Conservation (phyloP, 1,284 basidiomycete genomes). For the Phlebopus sp. region DNA sequence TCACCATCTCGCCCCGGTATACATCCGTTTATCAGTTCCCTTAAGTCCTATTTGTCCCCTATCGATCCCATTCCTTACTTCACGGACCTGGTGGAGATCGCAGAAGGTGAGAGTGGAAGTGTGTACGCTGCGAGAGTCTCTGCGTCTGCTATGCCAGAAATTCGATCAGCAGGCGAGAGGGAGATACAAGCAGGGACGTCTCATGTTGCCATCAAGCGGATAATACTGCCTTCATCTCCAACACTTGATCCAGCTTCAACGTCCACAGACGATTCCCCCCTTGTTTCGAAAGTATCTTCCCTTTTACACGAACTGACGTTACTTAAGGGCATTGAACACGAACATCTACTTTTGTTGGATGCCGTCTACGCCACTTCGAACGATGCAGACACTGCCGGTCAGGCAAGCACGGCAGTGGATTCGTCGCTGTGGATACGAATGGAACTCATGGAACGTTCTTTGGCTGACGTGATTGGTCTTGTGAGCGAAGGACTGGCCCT, state of each 20-base stretch:
- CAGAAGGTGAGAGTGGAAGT: constrained; percentile 75
- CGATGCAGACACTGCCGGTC: constrained; percentile 41
- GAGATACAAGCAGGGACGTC: constrained; percentile 26
- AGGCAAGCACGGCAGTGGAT: constrained; percentile 12
- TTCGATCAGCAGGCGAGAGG: constrained; percentile 10
- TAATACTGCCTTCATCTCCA: constrained; percentile 43
- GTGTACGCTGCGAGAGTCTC: constrained; percentile 62
- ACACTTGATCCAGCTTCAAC: constrained; percentile 1
- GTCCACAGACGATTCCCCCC: constrained; percentile 25
- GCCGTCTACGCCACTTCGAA: constrained; percentile 61
- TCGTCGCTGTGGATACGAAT: constrained; percentile 73
- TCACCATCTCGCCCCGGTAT: too few relatives aligned
- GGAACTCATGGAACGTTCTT: constrained; percentile 81
- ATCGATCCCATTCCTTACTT: constrained; percentile 61
- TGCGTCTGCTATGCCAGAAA: constrained; percentile 29
- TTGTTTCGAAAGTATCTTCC: constrained; percentile 60
- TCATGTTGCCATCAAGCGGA: constrained; percentile 70
- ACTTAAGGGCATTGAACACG: constrained; percentile 53
- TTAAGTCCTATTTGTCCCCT: constrained; percentile 64
- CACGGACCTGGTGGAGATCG: constrained; percentile 66
- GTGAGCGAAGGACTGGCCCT: constrained; percentile 57
- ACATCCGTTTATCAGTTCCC: constrained; percentile 47
- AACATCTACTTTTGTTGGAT: constrained; percentile 64
- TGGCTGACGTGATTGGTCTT: constrained; percentile 71
- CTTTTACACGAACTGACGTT: constrained; percentile 57